Base-by-base conservation (phyloP, 495 filamentous ascomycete genomes). In the Penicillium cinerascens region DNA sequence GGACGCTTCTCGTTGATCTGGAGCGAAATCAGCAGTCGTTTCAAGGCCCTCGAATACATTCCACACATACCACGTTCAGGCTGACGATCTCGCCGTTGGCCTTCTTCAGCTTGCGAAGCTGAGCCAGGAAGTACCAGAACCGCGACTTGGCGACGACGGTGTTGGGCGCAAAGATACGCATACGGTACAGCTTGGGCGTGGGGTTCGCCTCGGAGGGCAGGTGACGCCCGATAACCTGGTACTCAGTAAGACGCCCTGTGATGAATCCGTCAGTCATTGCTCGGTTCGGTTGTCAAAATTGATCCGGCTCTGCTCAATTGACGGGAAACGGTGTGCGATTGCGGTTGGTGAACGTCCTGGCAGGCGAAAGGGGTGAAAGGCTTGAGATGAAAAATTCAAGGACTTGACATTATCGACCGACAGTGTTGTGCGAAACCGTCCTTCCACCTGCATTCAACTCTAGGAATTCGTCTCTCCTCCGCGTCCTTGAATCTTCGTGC, bases 121-220 rank as follows among this genome's bases (percentile, higher is more conserved):
- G 95, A 78, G 87, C 89, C 70, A 98, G 78, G 87, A 98, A 98
- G 85, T 98, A 98, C 95, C 95, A 98, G 87, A 96, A 98, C 56
- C 93, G 87, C 65, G 91, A 96, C 86, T 97, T 98, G 65, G 93
- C 93, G 63, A 98, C 91, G 59, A 97, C 92, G 64, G 84, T 82
- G 78, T 98, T 98, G 58, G 91, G 90, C 54, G 93, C 93, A 70
- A 98, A 98, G 77, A 98, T 96, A 76, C 92, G 90, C 95, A 98
- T 98, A 75, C 93, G 91, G 85, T 97, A 98, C 72, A 98, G 87
- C 82, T 92, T 93, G 61, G 93, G 93, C 58, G 88, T 89, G 62
- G 91, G 88, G 78, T 95, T 93, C 63, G 87, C 82, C 79, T 98
- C 95, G 65, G 86, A 87, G 72, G 93, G 93, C 86, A 97, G 78